Percentiles rank a stretch among this genome's conserved stretches.
Conservation (phyloP, 208 protist genomes). For the Leishmania gerbilli region DNA sequence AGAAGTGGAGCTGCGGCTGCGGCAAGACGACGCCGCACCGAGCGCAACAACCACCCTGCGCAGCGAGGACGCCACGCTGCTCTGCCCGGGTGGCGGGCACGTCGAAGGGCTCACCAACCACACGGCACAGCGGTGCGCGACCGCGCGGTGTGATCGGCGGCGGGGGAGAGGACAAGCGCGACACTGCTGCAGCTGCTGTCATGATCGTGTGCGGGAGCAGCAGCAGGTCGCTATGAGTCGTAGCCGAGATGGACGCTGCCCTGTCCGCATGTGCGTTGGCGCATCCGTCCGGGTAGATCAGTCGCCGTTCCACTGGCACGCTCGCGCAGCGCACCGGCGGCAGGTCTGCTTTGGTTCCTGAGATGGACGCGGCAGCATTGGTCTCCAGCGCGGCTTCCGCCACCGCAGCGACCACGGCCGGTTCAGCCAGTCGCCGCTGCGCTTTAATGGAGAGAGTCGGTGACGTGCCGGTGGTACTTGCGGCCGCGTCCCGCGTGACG, state of each 20-base stretch:
- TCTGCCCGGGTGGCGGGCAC: not conserved
- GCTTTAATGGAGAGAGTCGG: not conserved
- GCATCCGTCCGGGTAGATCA: not conserved
- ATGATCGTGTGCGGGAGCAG: not conserved
- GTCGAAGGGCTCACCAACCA: conserved; percentile 8
- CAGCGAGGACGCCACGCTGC: conserved; percentile 10
- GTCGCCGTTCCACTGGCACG: conserved; percentile 12
- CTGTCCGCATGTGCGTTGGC: not conserved
- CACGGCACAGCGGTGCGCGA: conserved; percentile 18
- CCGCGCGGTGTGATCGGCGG: conserved; percentile 13
- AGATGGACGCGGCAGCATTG: not conserved
- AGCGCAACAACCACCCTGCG: conserved; percentile 17
- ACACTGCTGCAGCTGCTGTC: not conserved
- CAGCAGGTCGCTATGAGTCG: not conserved
- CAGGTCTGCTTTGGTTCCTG: not conserved
- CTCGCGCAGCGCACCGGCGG: not conserved
- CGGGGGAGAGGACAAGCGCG: not conserved
- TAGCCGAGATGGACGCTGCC: not conserved
- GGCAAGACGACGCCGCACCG: conserved; percentile 15
- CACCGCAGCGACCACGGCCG: not conserved
- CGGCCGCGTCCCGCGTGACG: not conserved
- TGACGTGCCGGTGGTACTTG: not conserved
- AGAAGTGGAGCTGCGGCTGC: not conserved
- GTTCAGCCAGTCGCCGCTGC: not conserved
- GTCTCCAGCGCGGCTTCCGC: not conserved